A percentile compares a stretch with the other conserved stretches of the same genome.
Evolutionary conservation across 148 eudicot genomes (phyloP).

Genomic region (Spergularia marina): DNA sequence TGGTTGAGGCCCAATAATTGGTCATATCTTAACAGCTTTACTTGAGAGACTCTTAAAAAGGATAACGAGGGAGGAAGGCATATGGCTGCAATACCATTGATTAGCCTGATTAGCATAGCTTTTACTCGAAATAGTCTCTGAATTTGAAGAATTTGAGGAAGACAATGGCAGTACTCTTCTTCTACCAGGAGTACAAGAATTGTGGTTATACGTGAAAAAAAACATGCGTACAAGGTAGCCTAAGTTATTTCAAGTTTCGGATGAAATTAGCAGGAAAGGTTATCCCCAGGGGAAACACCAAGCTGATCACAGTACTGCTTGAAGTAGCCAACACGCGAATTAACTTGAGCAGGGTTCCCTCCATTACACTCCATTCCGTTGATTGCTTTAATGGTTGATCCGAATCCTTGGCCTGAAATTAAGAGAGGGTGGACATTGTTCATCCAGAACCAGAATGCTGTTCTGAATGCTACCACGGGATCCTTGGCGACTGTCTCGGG

Average conservation of each 20-base stretch:
- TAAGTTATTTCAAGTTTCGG: neutral
- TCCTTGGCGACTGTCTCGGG: slow-evolving; percentile 41
- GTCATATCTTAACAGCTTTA: too few relatives aligned
- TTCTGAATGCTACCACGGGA: slow-evolving; percentile 29
- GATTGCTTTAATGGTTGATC: slow-evolving; percentile 37
- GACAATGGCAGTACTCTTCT: too few relatives aligned
- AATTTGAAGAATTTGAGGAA: too few relatives aligned
- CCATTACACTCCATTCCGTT: slow-evolving; percentile 34
- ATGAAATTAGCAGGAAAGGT: slow-evolving; percentile 25
- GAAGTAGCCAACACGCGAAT: slow-evolving; percentile 33
- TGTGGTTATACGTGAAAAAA: too few relatives aligned
- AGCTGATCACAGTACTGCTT: slow-evolving; percentile 37
- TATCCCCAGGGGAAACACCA: slow-evolving; percentile 42
- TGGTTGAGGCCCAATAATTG: too few relatives aligned
- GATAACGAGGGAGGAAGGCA: too few relatives aligned
- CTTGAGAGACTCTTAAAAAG: too few relatives aligned
- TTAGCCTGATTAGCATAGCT: too few relatives aligned
- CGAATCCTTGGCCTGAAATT: slow-evolving; percentile 33
- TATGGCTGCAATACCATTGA: too few relatives aligned
- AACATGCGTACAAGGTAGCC: too few relatives aligned
- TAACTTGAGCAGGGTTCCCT: slow-evolving; percentile 26
- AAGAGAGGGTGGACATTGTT: slow-evolving; percentile 33
- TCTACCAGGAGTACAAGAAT: too few relatives aligned
- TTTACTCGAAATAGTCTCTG: too few relatives aligned
- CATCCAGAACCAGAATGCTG: slow-evolving; percentile 52